A percentile compares a stretch with the other conserved stretches of the same genome.
phyloP scores from a whole-genome alignment of 1,139 yeast species.

The Yamadazyma siamensis region DNA sequence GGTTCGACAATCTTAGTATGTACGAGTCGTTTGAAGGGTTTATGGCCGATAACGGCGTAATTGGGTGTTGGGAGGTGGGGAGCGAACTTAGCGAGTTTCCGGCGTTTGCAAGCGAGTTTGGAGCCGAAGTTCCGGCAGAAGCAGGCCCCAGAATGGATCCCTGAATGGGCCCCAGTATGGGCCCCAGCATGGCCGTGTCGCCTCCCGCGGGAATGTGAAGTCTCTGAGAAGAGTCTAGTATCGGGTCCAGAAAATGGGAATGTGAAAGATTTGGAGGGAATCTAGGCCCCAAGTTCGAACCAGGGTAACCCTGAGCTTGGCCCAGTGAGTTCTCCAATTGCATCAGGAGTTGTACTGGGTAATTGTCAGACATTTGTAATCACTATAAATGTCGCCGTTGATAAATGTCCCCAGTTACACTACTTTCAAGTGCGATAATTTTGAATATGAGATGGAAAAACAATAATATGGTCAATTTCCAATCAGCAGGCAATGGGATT shows the following conservation, averaged over 20 bases:
- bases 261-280: not conserved
- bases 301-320: no score
- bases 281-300: no score
- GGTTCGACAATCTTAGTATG: slow-evolving; percentile 42
- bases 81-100: not conserved
- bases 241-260: not conserved
- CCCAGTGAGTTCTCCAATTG: no score
- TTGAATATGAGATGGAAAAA: no score
- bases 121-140: slow-evolving; percentile 1
- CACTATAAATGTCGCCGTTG: no score
- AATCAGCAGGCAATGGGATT: not conserved
- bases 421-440: slow-evolving; percentile 8
- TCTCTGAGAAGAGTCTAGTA: no score
- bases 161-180: not conserved
- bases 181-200: no score
- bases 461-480: no score
- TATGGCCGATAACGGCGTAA: slow-evolving; percentile 2
- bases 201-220: no score
- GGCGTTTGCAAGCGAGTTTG: slow-evolving; percentile 2
- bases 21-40: slow-evolving; percentile 1
- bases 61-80: slow-evolving; percentile 1
- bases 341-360: no score
- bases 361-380: no score
- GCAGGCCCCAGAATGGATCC: not conserved
- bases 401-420: no score